phyloP scores from a whole-genome alignment of 2,329 filamentous ascomycete species.

The Cadophora gregata region DNA sequence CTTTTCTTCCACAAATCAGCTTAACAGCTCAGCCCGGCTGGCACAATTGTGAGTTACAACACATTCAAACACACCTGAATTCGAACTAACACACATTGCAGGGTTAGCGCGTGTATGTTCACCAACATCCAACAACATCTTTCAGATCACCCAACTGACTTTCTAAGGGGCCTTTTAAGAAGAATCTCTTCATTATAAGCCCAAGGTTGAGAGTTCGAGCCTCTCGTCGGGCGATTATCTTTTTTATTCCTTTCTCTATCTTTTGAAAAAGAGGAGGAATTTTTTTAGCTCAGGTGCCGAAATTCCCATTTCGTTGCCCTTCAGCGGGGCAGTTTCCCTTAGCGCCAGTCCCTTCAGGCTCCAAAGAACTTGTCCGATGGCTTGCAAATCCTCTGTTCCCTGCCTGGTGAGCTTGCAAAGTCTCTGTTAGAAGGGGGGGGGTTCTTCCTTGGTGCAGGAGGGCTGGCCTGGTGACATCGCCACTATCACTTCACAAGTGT shows the following conservation, averaged over 20 bases:
- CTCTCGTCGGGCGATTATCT: slow-evolving; percentile 31
- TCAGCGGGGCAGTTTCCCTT: not conserved
- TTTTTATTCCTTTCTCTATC: not conserved
- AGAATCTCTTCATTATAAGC: not conserved
- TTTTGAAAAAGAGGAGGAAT: too few species aligned
- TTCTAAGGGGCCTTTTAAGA: slow-evolving; percentile 4
- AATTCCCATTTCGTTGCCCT: not conserved
- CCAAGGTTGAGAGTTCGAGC: slow-evolving; percentile 38
- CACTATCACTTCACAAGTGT: not conserved
- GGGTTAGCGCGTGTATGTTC: slow-evolving; percentile 36
- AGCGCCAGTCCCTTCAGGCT: not conserved
- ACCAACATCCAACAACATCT: not conserved
- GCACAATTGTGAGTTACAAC: too few species aligned
- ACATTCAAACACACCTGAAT: too few species aligned
- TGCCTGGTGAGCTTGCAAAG: not conserved
- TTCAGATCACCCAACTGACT: not conserved
- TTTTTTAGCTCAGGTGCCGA: too few species aligned
- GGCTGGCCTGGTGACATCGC: not conserved
- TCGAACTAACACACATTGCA: too few species aligned
- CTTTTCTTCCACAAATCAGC: slow-evolving; percentile 2
- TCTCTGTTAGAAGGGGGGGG: not conserved
- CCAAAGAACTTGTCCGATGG: not conserved
- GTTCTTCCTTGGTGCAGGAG: not conserved
- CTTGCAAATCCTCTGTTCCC: not conserved
- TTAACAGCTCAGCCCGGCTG: slow-evolving; percentile 24